These are phyloP conservation scores for Cynanchum wilfordii DNA, from an alignment of 257 asterid genomes.

Conservation along the genomic window DNA sequence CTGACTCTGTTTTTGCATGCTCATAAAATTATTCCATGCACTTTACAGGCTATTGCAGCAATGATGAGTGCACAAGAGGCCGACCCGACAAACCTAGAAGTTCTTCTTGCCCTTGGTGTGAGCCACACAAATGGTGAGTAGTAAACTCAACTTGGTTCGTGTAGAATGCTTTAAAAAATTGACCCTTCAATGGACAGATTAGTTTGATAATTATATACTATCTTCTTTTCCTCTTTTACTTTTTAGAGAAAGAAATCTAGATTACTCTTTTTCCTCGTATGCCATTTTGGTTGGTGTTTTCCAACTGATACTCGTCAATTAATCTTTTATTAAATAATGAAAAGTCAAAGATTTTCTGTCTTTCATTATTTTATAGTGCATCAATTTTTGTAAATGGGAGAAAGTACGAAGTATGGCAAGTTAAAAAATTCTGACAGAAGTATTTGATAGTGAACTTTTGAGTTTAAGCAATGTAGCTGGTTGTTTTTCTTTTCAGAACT, in stretches of 20 bases:
- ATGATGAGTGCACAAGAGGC: constrained; percentile 99
- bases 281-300: too few species aligned
- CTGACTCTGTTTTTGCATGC: not conserved
- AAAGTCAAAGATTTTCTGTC: too few species aligned
- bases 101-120: constrained; percentile 97
- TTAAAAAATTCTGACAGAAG: too few species aligned
- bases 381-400: too few species aligned
- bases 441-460: not conserved
- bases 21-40: not conserved
- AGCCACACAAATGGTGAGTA: constrained; percentile 97
- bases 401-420: too few species aligned
- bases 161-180: not conserved
- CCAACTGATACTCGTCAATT: too few species aligned
- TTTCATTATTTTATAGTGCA: too few species aligned
- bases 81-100: constrained; percentile 94
- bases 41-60: constrained; percentile 95
- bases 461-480: not conserved
- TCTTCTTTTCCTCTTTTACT: too few species aligned
- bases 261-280: too few species aligned
- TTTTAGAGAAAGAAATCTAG: too few species aligned
- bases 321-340: too few species aligned
- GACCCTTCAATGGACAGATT: not conserved
- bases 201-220: not conserved
- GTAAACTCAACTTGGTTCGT: constrained; percentile 9
- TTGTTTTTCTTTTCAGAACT: constrained; percentile 52